Base-by-base conservation (phyloP, 352 stramenopile species). In the Pythium apleroticum region DNA sequence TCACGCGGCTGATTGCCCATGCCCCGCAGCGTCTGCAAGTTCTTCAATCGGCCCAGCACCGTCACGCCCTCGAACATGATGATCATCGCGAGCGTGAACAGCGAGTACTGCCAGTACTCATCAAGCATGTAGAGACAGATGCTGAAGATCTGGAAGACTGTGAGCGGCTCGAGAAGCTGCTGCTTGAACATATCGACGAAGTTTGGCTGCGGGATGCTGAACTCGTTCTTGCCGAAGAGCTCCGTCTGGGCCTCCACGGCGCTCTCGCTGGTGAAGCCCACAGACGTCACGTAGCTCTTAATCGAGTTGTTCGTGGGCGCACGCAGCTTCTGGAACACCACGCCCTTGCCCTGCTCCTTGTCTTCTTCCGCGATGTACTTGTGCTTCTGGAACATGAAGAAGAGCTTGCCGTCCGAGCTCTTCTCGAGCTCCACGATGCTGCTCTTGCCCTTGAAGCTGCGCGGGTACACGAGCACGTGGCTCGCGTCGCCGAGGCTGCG, bases 31-130 rank as follows among this genome's bases (percentile, higher is more conserved):
- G 92, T 96, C 71, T 98, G 84, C 20, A 99, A 73, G 71, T 95
- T 96, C 73, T 98, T 98, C 53, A 98, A 81, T 39, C 97, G 90
- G 70, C 98, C 97, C 57, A 97, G 91, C 14, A 98, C 97, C 2
- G 98, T 95, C 14, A 97, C 97, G 28, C 86, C 91, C 72, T 99
- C 98, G 65, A 99, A 99, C 74, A 99, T 88, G 53, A 99, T 72
- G 53, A 99, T 94, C 82, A 99, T 99, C 43, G 87, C 80, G 12
- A 99, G 81, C 48, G 97, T 99, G 67, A 99, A 99, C n/a, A 99
- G 78, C 30, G 95, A 97, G 81, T 99, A 99, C 77, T 99, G 97
- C 97, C 97, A 99, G 83, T 99, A 99, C 75, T 99, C 98, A 78
- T 99, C 98, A 15, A 99, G 81, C 79, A 94, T 98, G 90, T 98